These are phyloP conservation scores for Metarhizium guizhouense DNA, from an alignment of 2,329 filamentous ascomycete genomes.

Conservation along the genomic window DNA sequence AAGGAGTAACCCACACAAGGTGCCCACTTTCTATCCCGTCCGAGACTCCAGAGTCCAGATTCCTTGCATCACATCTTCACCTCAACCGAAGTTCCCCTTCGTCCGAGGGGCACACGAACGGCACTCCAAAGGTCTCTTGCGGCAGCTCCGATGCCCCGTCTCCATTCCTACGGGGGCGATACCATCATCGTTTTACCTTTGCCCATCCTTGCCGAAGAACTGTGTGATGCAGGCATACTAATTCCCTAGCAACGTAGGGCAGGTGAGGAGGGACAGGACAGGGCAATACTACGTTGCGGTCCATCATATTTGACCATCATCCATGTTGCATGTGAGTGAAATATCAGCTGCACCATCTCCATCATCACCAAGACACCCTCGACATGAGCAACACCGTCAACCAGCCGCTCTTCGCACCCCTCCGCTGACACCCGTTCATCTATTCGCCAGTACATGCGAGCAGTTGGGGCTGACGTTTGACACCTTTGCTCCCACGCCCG, in stretches of 20 bases:
- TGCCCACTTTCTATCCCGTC: background rate
- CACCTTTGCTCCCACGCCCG: background rate
- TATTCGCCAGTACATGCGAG: too few relatives aligned
- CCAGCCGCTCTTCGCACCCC: too few relatives aligned
- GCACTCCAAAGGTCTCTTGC: background rate
- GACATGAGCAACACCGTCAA: too few relatives aligned
- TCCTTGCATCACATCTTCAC: background rate
- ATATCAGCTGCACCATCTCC: background rate
- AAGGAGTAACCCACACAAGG: background rate
- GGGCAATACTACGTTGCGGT: background rate
- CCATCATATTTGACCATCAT: background rate
- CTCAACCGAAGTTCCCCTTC: background rate
- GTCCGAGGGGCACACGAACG: background rate
- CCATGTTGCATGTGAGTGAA: background rate
- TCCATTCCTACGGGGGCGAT: background rate
- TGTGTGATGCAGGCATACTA: too few relatives aligned
- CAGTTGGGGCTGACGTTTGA: too few relatives aligned
- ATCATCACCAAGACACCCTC: background rate
- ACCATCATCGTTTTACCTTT: background rate
- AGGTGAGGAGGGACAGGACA: background rate
- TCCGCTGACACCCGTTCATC: too few relatives aligned
- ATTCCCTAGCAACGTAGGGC: too few relatives aligned
- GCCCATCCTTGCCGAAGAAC: background rate
- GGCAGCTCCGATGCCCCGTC: background rate
- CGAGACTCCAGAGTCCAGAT: background rate